Conservation (phyloP, 805 yeast species). For the Wickerhamiella allomyrinae region DNA sequence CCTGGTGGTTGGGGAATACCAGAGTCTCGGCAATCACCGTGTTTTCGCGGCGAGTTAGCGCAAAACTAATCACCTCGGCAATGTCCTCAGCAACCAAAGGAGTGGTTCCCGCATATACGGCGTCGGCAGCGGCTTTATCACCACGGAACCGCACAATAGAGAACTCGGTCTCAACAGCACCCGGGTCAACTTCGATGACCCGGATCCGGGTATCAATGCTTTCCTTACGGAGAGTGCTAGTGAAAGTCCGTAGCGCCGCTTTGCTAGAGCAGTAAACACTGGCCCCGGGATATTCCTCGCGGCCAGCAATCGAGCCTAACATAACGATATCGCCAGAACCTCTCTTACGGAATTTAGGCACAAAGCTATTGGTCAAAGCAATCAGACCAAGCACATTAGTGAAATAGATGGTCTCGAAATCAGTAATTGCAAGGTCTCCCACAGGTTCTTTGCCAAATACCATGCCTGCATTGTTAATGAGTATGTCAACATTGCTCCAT, state of each 20-base stretch:
- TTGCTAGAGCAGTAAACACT: conserved; percentile 59
- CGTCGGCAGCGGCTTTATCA: conserved; percentile 43
- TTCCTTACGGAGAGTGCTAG: conserved; percentile 55
- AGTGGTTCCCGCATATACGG: conserved; percentile 50
- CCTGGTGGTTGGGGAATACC: conserved; percentile 78
- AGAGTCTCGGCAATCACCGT: conserved; percentile 69
- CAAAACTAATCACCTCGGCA: conserved; percentile 60
- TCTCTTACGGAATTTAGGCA: conserved; percentile 55
- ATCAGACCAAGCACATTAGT: conserved; percentile 84
- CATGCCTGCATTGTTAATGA: conserved; percentile 50
- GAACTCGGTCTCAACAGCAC: conserved; percentile 69
- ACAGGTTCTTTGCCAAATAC: conserved; percentile 70
- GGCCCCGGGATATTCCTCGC: conserved; percentile 59
- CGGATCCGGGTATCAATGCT: conserved; percentile 54
- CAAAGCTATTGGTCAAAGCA: conserved; percentile 63
- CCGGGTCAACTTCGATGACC: conserved; percentile 64
- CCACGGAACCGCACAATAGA: conserved; percentile 51
- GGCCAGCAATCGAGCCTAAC: conserved; percentile 57
- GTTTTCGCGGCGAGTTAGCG: conserved; percentile 51
- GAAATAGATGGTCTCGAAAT: conserved; percentile 61
- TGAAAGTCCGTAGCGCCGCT: conserved; percentile 45
- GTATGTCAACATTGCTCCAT: conserved; percentile 42
- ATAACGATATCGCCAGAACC: conserved; percentile 49
- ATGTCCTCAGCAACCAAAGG: conserved; percentile 63
- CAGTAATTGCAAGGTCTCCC: conserved; percentile 50